A percentile compares a stretch with the other conserved stretches of the same genome.
Conservation (phyloP, 805 yeast species). For the Yamadazyma kitorensis region DNA sequence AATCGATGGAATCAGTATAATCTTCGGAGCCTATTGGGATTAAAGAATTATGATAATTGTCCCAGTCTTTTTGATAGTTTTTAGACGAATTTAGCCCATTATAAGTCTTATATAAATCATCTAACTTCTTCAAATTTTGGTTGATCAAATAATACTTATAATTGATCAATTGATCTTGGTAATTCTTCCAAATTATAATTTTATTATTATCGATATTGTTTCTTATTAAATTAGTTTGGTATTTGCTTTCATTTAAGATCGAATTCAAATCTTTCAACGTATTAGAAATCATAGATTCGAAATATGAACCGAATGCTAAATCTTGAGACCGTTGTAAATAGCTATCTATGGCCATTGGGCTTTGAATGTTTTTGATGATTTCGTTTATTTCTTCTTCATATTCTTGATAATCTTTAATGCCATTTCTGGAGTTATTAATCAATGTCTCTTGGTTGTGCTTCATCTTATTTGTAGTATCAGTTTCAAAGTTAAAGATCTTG, state of each 20-base stretch:
- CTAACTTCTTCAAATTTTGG: slow-evolving; percentile 25
- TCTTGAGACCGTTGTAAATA: slow-evolving; percentile 12
- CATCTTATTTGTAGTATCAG: slow-evolving; percentile 31
- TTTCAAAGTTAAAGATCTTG: slow-evolving; percentile 29
- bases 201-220: slow-evolving; percentile 20
- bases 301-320: slow-evolving; percentile 3
- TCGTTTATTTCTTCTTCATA: slow-evolving; percentile 31
- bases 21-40: slow-evolving; percentile 1
- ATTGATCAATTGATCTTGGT: slow-evolving; percentile 21
- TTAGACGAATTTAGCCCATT: slow-evolving; percentile 18
- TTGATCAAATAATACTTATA: slow-evolving; percentile 24
- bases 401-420: slow-evolving; percentile 18
- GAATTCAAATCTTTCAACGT: slow-evolving; percentile 22
- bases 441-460: slow-evolving; percentile 31
- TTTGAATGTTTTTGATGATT: slow-evolving; percentile 26
- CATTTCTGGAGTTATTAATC: slow-evolving; percentile 14
- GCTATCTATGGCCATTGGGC: slow-evolving; percentile 34
- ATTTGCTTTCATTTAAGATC: slow-evolving; percentile 25
- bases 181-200: slow-evolving; percentile 35
- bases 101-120: slow-evolving; percentile 27
- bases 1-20: neutral
- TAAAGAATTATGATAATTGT: slow-evolving; percentile 12
- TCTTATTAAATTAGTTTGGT: slow-evolving; percentile 25
- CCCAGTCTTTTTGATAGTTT: slow-evolving; percentile 6
- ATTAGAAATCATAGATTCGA: slow-evolving; percentile 10